Base-by-base conservation (phyloP, 768 basidiomycete species). In the Leccinum boreale region DNA sequence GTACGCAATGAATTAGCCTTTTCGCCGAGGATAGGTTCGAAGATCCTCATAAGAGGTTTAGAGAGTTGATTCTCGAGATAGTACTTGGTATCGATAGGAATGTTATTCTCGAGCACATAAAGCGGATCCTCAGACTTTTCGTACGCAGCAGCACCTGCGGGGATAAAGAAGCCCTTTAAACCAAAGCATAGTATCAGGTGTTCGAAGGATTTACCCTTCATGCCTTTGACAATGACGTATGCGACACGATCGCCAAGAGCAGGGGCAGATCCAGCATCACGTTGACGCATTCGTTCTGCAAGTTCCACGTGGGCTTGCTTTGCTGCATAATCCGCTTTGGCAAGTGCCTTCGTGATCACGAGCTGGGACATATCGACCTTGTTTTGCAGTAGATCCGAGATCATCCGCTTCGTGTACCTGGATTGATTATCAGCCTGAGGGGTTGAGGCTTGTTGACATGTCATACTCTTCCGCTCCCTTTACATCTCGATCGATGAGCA, bases 61-160 rank as follows among this genome's bases (percentile, higher is more conserved):
- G 94, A 92, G 0, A 99, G 83, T 69, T 99, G 97, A 66, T 98
- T 98, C 57, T 99, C 96, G 50, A 99, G 84, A 70, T 98, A 99
- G 72, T 99, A 98, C 67, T 91, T 89, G 5, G 97, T 98, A 68
- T 99, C 97, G 60, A 99, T 95, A 0, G 97, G 97, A 45, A 99
- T 84, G 70, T 94, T 99, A 73, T 99, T 94, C 73, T 99, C 97
- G 21, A 99, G 82, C 15, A 98, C 97, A 67, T 92, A 98, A 53
- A 99, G 80, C 0, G 97, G 97, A 65, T 98, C 97, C 70, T 99
- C 97, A 0, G 96, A 98, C 72, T 98, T 98, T 70, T 98, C 96
- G 64, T 97, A 99, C 15, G 96, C 97, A 15, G 94, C 94, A 12
- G 97, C 96, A 65, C 93, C 92, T 92, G n/a, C 1, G 14, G 28